Evolutionary conservation across 2,329 filamentous ascomycete species (phyloP).

Genomic region (Sarocladiaceae sp.): DNA sequence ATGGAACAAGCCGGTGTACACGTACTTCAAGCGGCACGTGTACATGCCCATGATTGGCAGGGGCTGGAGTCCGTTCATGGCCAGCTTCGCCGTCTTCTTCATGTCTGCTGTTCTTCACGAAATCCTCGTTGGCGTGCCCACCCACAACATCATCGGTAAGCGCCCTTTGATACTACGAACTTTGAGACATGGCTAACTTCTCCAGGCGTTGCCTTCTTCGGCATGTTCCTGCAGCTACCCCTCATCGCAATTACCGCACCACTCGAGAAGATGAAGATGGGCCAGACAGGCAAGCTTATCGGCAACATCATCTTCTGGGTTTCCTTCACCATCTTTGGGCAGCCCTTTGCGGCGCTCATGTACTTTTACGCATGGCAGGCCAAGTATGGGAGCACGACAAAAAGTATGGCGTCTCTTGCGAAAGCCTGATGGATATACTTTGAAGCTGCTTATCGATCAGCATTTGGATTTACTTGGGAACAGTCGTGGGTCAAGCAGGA

Average conservation of each 20-base stretch:
- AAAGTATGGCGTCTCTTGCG: conserved; percentile 20
- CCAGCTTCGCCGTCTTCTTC: conserved; percentile 78
- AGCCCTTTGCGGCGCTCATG: conserved; percentile 83
- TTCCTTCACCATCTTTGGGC: conserved; percentile 89
- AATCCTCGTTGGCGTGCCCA: conserved; percentile 85
- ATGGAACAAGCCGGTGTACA: conserved; percentile 97
- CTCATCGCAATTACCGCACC: conserved; percentile 76
- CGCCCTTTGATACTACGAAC: neutral
- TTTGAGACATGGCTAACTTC: neutral
- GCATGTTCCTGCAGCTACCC: conserved; percentile 90
- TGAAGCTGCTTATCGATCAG: no score
- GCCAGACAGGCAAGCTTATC: conserved; percentile 64
- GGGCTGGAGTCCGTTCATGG: conserved; percentile 64
- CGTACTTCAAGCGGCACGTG: conserved; percentile 92
- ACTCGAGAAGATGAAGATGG: conserved; percentile 70
- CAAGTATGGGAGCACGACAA: conserved; percentile 82
- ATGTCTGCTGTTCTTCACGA: conserved; percentile 89
- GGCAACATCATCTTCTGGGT: conserved; percentile 97
- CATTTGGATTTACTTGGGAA: neutral
- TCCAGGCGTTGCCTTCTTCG: conserved; percentile 79
- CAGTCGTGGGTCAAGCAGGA: neutral
- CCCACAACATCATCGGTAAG: conserved; percentile 83
- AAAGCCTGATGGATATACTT: neutral
- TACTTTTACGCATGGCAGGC: conserved; percentile 99
- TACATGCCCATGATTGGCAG: conserved; percentile 82